These are phyloP conservation scores for Fusarium tuaranense DNA, from an alignment of 2,329 filamentous ascomycete genomes.

Conservation along the genomic window DNA sequence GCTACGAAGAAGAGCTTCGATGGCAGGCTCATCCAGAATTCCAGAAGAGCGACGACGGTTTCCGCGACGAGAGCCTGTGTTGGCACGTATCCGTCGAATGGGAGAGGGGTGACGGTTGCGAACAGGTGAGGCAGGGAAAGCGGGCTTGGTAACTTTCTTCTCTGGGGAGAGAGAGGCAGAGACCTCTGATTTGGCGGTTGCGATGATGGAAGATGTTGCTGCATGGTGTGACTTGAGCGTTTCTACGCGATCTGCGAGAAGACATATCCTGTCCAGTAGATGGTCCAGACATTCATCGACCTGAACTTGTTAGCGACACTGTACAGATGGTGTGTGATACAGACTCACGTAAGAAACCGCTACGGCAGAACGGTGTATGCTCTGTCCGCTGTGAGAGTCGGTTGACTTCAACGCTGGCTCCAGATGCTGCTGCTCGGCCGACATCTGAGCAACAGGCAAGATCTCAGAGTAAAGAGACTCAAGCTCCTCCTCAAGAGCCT, in stretches of 20 bases:
- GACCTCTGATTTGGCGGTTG: slow-evolving; percentile 59
- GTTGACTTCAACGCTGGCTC: slow-evolving; percentile 67
- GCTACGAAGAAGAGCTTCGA: slow-evolving; percentile 61
- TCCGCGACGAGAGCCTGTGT: slow-evolving; percentile 35
- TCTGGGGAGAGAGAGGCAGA: slow-evolving; percentile 39
- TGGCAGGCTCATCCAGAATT: slow-evolving; percentile 52
- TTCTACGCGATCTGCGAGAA: slow-evolving; percentile 56
- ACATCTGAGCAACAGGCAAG: slow-evolving; percentile 77
- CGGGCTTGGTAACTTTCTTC: slow-evolving; percentile 37
- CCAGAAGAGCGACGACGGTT: slow-evolving; percentile 53
- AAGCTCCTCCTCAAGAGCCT: slow-evolving; percentile 70
- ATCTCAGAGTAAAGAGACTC: slow-evolving; percentile 78
- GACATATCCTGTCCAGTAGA: slow-evolving; percentile 59
- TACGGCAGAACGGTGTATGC: slow-evolving; percentile 57
- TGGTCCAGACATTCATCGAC: slow-evolving; percentile 65
- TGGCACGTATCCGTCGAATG: slow-evolving; percentile 46
- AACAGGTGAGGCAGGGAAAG: slow-evolving; percentile 50
- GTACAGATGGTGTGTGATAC: fast-evolving
- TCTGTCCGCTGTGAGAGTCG: slow-evolving; percentile 57
- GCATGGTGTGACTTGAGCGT: slow-evolving; percentile 60
- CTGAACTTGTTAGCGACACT: slow-evolving; percentile 49
- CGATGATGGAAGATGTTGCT: slow-evolving; percentile 53
- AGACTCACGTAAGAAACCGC: slow-evolving; percentile 64
- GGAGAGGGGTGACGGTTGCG: slow-evolving; percentile 52
- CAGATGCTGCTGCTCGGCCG: slow-evolving; percentile 74